These are phyloP conservation scores for Nigrospora sphaerica DNA, from an alignment of 2,329 filamentous ascomycete genomes.

Conservation along the genomic window DNA sequence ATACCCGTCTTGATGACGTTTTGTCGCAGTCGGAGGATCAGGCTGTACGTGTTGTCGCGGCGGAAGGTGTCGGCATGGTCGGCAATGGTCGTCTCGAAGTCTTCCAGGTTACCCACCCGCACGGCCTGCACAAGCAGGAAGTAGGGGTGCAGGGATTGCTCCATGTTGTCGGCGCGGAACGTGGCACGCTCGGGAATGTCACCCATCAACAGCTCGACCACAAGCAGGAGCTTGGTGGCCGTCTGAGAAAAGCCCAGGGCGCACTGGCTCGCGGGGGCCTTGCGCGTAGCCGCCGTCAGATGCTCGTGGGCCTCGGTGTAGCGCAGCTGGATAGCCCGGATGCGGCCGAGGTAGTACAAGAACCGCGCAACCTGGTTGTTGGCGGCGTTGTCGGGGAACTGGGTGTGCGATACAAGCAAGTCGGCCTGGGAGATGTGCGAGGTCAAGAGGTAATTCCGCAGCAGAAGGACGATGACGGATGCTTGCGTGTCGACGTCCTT, in stretches of 20 bases:
- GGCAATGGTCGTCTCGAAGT: slow-evolving; percentile 82
- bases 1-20: slow-evolving; percentile 99
- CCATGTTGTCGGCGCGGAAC: slow-evolving; percentile 84
- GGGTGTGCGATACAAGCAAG: slow-evolving; percentile 88
- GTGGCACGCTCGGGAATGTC: slow-evolving; percentile 94
- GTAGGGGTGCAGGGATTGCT: slow-evolving; percentile 85
- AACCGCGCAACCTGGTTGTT: slow-evolving; percentile 98
- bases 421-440: slow-evolving; percentile 97
- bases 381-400: slow-evolving; percentile 87
- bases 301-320: slow-evolving; percentile 98
- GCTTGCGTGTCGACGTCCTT: slow-evolving; percentile 98
- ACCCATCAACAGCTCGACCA: slow-evolving; percentile 96
- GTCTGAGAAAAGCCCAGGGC: slow-evolving; percentile 94
- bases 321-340: slow-evolving; percentile 89
- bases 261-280: slow-evolving; percentile 83
- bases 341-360: slow-evolving; percentile 93
- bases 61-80: slow-evolving; percentile 79
- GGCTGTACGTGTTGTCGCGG: slow-evolving; percentile 88
- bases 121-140: slow-evolving; percentile 91
- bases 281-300: slow-evolving; percentile 85
- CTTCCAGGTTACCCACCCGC: slow-evolving; percentile 89
- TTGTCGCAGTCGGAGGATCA: slow-evolving; percentile 89
- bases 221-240: slow-evolving; percentile 90
- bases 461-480: slow-evolving; percentile 85
- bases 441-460: slow-evolving; percentile 92